These are phyloP conservation scores for Phytopythium vexans DNA, from an alignment of 352 stramenopile genomes.

Conservation along the genomic window DNA sequence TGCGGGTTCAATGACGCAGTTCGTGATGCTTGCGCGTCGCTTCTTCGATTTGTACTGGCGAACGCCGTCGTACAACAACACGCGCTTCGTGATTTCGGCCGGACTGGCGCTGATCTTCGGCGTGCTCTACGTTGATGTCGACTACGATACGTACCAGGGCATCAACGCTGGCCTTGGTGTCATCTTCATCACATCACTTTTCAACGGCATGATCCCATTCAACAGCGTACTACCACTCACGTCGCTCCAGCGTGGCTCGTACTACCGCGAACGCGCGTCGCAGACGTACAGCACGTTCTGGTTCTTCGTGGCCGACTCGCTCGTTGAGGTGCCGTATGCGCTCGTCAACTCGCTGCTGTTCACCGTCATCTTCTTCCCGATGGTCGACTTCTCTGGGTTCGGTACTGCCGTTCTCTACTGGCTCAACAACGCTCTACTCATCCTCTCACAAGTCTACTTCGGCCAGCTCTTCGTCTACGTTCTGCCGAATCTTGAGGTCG, in stretches of 20 bases:
- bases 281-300: conserved; percentile 78
- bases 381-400: conserved; percentile 45
- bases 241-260: no score
- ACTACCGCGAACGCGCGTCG: conserved; percentile 53
- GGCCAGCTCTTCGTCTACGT: conserved; percentile 34
- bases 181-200: conserved; percentile 63
- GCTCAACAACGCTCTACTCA: conserved; percentile 33
- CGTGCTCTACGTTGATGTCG: conserved; percentile 29
- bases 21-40: conserved; percentile 2
- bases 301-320: conserved; percentile 60
- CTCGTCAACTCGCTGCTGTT: conserved; percentile 32
- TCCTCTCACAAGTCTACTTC: conserved; percentile 44
- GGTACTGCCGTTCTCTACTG: conserved; percentile 29
- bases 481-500: conserved; percentile 29
- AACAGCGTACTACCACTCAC: no score
- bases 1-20: conserved; percentile 2
- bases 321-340: conserved; percentile 70
- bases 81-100: conserved; percentile 38
- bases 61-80: conserved; percentile 60
- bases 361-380: conserved; percentile 41
- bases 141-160: conserved; percentile 16
- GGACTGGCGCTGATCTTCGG: conserved; percentile 58
- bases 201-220: conserved; percentile 59
- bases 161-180: conserved; percentile 34
- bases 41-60: no score